phyloP scores from a whole-genome alignment of 495 filamentous ascomycete species.

The Penicillium ochrochloron region DNA sequence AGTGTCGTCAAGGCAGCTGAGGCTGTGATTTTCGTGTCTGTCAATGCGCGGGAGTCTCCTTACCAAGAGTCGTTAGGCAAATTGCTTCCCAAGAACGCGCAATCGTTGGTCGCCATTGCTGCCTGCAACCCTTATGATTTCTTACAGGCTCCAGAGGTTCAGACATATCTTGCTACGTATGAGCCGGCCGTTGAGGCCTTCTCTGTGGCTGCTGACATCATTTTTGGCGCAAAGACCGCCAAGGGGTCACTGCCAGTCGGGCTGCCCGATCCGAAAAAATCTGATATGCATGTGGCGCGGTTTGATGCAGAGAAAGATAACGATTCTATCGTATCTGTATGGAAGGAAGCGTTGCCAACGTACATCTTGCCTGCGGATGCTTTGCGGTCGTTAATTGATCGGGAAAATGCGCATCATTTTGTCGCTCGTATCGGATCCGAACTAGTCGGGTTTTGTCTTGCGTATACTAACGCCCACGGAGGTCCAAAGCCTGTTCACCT shows the following conservation, averaged over 20 bases:
- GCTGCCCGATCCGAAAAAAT: conserved; percentile 16
- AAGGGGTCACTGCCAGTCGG: conserved; percentile 46
- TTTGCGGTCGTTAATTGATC: conserved; percentile 35
- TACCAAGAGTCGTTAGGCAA: conserved; percentile 46
- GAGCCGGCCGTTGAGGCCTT: conserved; percentile 56
- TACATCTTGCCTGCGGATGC: conserved; percentile 39
- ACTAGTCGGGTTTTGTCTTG: conserved; percentile 51
- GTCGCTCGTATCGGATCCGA: conserved; percentile 36
- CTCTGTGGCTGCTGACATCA: conserved; percentile 42
- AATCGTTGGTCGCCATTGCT: conserved; percentile 45
- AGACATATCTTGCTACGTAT: conserved; percentile 54
- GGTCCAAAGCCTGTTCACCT: conserved; percentile 36
- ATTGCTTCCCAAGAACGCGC: conserved; percentile 36
- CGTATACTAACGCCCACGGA: conserved; percentile 37
- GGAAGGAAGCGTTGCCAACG: conserved; percentile 48
- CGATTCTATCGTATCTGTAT: conserved; percentile 35
- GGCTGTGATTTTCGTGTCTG: conserved; percentile 46
- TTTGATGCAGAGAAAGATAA: conserved; percentile 38
- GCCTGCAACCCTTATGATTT: conserved; percentile 56
- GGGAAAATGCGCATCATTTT: conserved; percentile 39
- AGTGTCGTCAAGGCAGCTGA: conserved; percentile 40
- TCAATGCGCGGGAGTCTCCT: conserved; percentile 48
- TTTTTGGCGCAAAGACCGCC: conserved; percentile 42
- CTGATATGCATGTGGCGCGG: conserved; percentile 23
- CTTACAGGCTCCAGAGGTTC: conserved; percentile 41